Evolutionary conservation across 306 rosid genomes (phyloP), one percentile per base, ranked within the genome.

Genomic region (Castanea mollissima): DNA sequence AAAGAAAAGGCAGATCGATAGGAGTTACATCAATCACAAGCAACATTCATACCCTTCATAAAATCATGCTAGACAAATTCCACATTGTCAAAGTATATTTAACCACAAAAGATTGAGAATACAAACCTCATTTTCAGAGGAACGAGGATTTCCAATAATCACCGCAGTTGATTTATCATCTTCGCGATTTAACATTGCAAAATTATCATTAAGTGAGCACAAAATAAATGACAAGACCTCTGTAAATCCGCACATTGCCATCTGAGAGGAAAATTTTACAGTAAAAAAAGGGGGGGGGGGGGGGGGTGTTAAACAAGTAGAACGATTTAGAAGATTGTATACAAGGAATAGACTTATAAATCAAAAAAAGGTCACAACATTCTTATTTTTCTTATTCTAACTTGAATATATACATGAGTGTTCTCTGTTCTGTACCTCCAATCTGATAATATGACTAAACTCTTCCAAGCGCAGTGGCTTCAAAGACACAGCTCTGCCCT

Each of bases 211-310:
- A 82, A 78, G 83, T 2, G 99, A 92, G 82, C 99, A 89, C 87
- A 95, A 88, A 49, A 91, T 91, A 79, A 91, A 95, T 15, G 95
- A 91, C 88, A 92, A 83, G 65, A 92, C 99, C 92, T 95, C 99
- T 0, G 99, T 91, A 86, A 86, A 95, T 35, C 99, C 99, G 82
- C 57, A 70, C 89, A 85, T 83, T 77, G 97, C 96, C 77, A 92
- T 91, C 98, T 95, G 84, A 69, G 69, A 72, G 81, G 75, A 79
- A 62, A 80, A 27, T 74, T 82, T 55, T 46, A 60, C 15, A 31
- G 73, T 15, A 67, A 23, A 73, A 58, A 54, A 58, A n/a, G n/a
- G n/a, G n/a, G n/a, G n/a, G n/a, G 69, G 76, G 75, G n/a, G 46
- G 11, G 2, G 35, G 35, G 35, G 35, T 4, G 35, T 8, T 63